These are phyloP conservation scores for Corylus americana DNA, from an alignment of 306 rosid genomes.

Conservation along the genomic window DNA sequence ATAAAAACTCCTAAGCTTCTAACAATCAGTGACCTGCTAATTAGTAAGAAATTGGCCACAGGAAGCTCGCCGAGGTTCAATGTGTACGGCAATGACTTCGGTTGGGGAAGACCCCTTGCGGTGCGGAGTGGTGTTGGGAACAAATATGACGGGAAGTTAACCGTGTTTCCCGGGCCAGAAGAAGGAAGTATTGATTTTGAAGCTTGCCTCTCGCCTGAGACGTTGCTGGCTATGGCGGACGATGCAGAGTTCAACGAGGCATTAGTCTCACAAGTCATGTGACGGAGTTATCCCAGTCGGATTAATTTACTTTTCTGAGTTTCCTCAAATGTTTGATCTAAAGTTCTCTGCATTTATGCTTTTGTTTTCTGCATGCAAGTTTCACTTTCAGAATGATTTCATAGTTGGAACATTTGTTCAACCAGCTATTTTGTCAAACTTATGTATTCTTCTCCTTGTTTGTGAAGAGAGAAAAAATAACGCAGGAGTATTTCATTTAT, in stretches of 20 bases:
- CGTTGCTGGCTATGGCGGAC: not conserved
- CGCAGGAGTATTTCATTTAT: too few species aligned
- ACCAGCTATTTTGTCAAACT: too few species aligned
- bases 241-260: not conserved
- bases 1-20: not conserved
- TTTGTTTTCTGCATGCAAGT: too few species aligned
- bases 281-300: too few species aligned
- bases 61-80: slow-evolving; percentile 2
- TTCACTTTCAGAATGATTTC: too few species aligned
- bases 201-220: not conserved
- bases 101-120: not conserved
- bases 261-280: not conserved
- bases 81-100: slow-evolving; percentile 4
- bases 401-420: too few species aligned
- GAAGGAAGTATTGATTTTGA: not conserved
- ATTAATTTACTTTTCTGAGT: too few species aligned
- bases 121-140: slow-evolving; percentile 1
- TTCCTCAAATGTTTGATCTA: too few species aligned
- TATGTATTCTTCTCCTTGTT: too few species aligned
- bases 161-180: not conserved
- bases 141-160: slow-evolving; percentile 1
- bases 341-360: too few species aligned
- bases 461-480: too few species aligned
- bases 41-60: not conserved
- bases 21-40: too few species aligned